Evolutionary conservation across 495 filamentous ascomycete species (phyloP), one percentile per base, ranked within the genome.

Genomic region (Aspergillus panamensis): DNA sequence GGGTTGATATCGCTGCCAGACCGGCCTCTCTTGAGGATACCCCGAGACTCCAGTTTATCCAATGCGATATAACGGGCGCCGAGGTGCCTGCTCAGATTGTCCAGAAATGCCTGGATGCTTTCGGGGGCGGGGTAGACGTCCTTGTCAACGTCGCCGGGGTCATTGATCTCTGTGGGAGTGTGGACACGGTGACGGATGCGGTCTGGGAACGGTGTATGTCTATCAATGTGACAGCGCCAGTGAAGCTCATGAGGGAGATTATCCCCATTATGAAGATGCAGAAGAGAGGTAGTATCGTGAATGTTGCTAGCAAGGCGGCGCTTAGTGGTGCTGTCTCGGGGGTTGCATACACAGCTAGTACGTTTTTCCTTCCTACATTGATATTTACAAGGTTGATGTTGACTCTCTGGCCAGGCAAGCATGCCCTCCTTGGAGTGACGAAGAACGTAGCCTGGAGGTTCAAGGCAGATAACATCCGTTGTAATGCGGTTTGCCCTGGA

Each of bases 81-180:
- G 19, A 16, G 0, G 13, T 20, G 1, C 42, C 43, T 1, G 8
- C 12, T 14, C 3, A 25, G 17, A 29, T 56, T 3, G 43, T 48
- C 2, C 1, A 19, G 12, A 31, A 14, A 1, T 53, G 49, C 19
- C 16, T 17, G 2, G 19, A 6, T 2, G 37, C 57, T 12, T 59
- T 19, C 29, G 62, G 66, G 3, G 56, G 45, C 12, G 21, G 64
- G 25, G 63, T 77, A 9, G 73, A 77, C 52, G 67, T 71, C 20
- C 64, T 78, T 8, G 57, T 75, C 30, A 78, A 77, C 50, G 62
- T 75, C 7, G 73, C 75, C 0, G 74, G 74, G 9, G 53, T 76
- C 8, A 66, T 75, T 64, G 75, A 78, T 60, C 63, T 60, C 39
- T 73, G 68, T 53, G 51, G 53, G 44, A 64, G 59, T 37, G 73